Conservation (phyloP, 768 basidiomycete genomes). For the Hemileccinum rubropunctum region DNA sequence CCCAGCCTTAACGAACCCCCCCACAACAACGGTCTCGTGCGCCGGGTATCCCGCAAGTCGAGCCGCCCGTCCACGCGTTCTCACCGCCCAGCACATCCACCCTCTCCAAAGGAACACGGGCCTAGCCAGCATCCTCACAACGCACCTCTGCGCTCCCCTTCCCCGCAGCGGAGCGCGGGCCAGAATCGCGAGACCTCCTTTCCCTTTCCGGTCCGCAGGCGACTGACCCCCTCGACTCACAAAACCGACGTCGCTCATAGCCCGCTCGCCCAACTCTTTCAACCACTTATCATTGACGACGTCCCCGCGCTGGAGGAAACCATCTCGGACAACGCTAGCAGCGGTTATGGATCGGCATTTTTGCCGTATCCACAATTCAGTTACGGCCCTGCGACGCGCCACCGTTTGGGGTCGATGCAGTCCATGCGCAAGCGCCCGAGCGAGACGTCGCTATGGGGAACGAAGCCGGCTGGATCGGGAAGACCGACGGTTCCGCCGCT, state of each 20-base stretch:
- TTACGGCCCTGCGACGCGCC: conserved; percentile 40
- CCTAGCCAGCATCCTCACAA: conserved; percentile 4
- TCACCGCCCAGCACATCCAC: conserved; percentile 17
- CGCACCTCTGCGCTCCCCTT: not conserved
- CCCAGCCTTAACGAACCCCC: conserved; percentile 14
- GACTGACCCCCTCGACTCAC: conserved; percentile 18
- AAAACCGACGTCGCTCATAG: conserved; percentile 33
- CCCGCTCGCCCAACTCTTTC: conserved; percentile 74
- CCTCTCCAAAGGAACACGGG: conserved; percentile 21
- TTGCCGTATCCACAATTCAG: conserved; percentile 22
- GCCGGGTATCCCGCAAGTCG: conserved; percentile 33
- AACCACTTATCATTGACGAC: conserved; percentile 60
- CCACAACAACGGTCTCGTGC: conserved; percentile 14
- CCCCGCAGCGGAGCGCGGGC: conserved; percentile 3
- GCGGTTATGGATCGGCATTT: not conserved
- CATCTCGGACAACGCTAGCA: conserved; percentile 9
- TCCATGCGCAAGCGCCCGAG: conserved; percentile 15
- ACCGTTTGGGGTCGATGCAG: conserved; percentile 37
- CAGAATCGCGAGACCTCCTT: conserved; percentile 15
- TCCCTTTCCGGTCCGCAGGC: conserved; percentile 17
- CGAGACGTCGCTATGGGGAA: conserved; percentile 8
- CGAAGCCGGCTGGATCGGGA: conserved; percentile 1
- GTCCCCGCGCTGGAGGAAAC: conserved; percentile 35
- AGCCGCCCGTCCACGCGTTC: conserved; percentile 32
- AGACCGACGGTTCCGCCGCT: conserved; percentile 15